These are phyloP conservation scores for Fragilariopsis cylindrus DNA, from an alignment of 108 stramenopile species.

Conservation along the genomic window DNA sequence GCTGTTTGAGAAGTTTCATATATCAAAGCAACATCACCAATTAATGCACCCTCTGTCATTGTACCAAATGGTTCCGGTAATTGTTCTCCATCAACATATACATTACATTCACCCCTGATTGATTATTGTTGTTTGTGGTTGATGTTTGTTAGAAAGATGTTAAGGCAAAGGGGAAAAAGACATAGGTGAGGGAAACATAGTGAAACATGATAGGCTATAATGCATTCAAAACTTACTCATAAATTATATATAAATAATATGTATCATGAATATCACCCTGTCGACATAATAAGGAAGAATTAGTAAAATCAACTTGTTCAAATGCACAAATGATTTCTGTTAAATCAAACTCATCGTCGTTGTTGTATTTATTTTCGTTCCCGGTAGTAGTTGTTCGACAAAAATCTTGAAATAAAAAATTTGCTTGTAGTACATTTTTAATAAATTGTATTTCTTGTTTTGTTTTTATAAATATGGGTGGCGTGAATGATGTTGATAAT, in stretches of 20 bases:
- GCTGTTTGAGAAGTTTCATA: slow-evolving; percentile 22
- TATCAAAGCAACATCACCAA: slow-evolving; percentile 28
- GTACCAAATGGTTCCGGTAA: slow-evolving; percentile 31
- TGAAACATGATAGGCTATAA: too few relatives aligned
- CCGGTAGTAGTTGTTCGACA: background rate
- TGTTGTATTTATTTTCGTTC: background rate
- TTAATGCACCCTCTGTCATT: slow-evolving; percentile 9
- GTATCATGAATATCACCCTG: slow-evolving; percentile 1
- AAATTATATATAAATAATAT: slow-evolving; percentile 5
- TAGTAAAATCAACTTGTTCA: background rate
- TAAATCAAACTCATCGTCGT: background rate
- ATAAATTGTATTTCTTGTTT: background rate
- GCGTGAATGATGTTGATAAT: too few relatives aligned
- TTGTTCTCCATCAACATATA: slow-evolving; percentile 19
- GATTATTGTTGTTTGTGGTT: too few relatives aligned
- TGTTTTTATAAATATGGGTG: background rate
- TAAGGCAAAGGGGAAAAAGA: too few relatives aligned
- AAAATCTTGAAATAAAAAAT: slow-evolving; percentile 10
- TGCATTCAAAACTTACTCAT: background rate
- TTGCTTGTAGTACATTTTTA: slow-evolving; percentile 2
- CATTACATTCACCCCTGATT: slow-evolving; percentile 10
- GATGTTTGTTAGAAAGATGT: too few relatives aligned
- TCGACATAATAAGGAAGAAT: background rate
- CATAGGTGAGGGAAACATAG: too few relatives aligned
- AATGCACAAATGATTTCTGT: background rate